phyloP scores from a whole-genome alignment of 352 stramenopile genomes.

The Globisporangium parvum region DNA sequence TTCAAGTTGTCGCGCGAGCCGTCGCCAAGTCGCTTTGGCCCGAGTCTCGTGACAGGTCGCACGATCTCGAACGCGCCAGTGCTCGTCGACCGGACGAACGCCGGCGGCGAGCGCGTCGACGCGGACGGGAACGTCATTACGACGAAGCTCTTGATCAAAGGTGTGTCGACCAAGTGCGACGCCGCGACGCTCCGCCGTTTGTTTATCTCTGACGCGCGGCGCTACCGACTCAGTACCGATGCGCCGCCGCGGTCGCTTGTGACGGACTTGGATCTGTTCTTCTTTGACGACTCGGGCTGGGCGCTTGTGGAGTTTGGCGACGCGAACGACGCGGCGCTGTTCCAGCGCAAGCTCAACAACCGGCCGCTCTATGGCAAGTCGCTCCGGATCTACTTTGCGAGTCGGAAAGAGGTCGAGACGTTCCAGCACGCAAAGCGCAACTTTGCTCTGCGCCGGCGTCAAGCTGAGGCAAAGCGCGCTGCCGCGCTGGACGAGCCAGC shows the following conservation, averaged over 20 bases:
- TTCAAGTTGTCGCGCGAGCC: constrained; percentile 1
- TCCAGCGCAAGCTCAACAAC: constrained; percentile 53
- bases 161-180: constrained; percentile 46
- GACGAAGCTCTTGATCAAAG: constrained; percentile 66
- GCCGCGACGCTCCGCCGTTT: constrained; percentile 31
- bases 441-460: constrained; percentile 19
- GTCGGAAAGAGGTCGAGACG: constrained; percentile 51
- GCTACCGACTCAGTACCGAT: not conserved
- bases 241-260: constrained; percentile 16
- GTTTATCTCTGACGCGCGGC: constrained; percentile 27
- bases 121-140: constrained; percentile 40
- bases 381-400: constrained; percentile 53
- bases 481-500: not conserved
- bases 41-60: not conserved
- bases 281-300: constrained; percentile 70
- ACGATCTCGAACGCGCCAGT: constrained; percentile 5
- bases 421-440: constrained; percentile 54
- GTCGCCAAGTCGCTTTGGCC: constrained; percentile 3
- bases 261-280: constrained; percentile 55
- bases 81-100: constrained; percentile 2
- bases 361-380: constrained; percentile 40
- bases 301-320: constrained; percentile 65
- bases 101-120: constrained; percentile 36
- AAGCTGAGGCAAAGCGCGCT: constrained; percentile 9
- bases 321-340: constrained; percentile 31